Evolutionary conservation across 1,139 yeast genomes (phyloP).

Genomic region (Yarrowia galli): DNA sequence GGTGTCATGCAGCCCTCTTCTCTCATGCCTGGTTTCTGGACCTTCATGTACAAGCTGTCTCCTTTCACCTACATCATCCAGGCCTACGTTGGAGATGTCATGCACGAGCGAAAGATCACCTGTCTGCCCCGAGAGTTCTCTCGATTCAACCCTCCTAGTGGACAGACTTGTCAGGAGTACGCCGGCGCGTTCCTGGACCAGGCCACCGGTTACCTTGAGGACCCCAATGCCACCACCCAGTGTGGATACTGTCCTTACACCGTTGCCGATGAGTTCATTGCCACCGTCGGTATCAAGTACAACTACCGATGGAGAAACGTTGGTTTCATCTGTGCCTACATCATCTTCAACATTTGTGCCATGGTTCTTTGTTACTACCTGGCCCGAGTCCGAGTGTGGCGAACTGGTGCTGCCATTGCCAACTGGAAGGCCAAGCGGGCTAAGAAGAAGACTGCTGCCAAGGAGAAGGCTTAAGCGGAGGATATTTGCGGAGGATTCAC

Average conservation of each 20-base stretch:
- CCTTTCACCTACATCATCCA: constrained; percentile 65
- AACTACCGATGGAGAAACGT: constrained; percentile 63
- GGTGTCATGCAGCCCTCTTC: constrained; percentile 62
- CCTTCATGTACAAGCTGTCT: constrained; percentile 62
- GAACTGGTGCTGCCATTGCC: constrained; percentile 31
- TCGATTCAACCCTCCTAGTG: constrained; percentile 64
- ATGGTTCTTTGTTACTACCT: constrained; percentile 54
- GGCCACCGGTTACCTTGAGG: constrained; percentile 60
- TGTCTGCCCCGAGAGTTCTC: constrained; percentile 61
- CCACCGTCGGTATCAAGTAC: constrained; percentile 56
- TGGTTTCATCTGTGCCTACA: constrained; percentile 60
- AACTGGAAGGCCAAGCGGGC: constrained; percentile 37
- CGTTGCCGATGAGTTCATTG: constrained; percentile 62
- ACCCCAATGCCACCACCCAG: constrained; percentile 59
- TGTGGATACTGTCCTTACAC: constrained; percentile 66
- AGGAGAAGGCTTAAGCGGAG: constrained; percentile 21
- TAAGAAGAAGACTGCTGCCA: constrained; percentile 20
- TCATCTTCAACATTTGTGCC: constrained; percentile 56
- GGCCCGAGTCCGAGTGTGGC: constrained; percentile 35
- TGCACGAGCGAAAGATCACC: constrained; percentile 63
- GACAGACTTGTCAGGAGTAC: constrained; percentile 64
- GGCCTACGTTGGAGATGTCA: constrained; percentile 55
- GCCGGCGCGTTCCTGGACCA: constrained; percentile 51
- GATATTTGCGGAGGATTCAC: constrained; percentile 18
- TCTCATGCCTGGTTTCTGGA: constrained; percentile 65